Base-by-base conservation (phyloP, 495 filamentous ascomycete species). In the Aspergillus hancockii region DNA sequence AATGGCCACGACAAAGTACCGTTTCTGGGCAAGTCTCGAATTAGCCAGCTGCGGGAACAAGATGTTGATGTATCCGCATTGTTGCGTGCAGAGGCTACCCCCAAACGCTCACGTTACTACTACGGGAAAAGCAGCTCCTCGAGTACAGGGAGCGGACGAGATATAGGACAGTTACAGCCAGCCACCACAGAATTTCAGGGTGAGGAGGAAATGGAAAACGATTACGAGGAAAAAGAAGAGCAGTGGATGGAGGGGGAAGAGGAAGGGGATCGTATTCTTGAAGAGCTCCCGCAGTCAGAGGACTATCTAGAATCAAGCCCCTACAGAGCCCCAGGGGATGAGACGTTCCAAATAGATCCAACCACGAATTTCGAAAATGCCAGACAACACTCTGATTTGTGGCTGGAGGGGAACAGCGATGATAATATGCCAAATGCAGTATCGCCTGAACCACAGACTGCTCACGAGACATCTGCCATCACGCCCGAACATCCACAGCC, bases 21-120 rank as follows among this genome's bases (percentile, higher is more conserved):
- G 3, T 65, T 65, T 19, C 58, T 72, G 19, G 72, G 71, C 10
- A 69, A 57, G 43, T 79, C 77, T 14, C 69, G 73, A 34, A 67
- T 77, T 22, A 69, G 62, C 36, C 63, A 72, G 31, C 60, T 80
- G 28, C 73, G 69, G 10, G 75, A 80, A 28, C 65, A 75, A 55
- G 62, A 79, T 14, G 71, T 78, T 28, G 75, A 80, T 53, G 21
- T 80, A 0, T 71, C 72, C 25, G 63, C 61, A 58, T 49, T 76
- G 25, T 63, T 76, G 14, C 67, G 63, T 8, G 63, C 67, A 49
- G 70, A 74, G 41, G 65, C 73, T 54, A 80, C 75, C 2, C 77
- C 77, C 14, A 77, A 74, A n/a, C 74, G 71, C 23, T 63, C 64
- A 10, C 69, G 68, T 30, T 80, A 79, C 59, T 80, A 73, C 50